Conservation (phyloP, 768 basidiomycete species). For the Candolleomyces eurysporus region DNA sequence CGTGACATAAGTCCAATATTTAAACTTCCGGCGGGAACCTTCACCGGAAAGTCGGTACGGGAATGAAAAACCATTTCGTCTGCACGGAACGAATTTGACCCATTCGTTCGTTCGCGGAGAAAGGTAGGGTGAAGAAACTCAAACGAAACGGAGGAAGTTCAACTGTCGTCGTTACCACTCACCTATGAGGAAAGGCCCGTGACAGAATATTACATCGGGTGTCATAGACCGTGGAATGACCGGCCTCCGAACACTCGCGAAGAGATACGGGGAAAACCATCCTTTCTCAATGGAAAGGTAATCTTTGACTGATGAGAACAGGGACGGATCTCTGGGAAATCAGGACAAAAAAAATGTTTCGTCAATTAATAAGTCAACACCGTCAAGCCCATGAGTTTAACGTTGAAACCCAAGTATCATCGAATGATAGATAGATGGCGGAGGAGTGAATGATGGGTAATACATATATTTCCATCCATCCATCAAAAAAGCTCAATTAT, state of each 20-base stretch:
- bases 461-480: not conserved
- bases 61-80: too few species aligned
- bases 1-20: too few species aligned
- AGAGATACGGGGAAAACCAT: conserved; percentile 68
- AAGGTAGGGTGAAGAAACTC: not conserved
- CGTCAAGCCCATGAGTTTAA: not conserved
- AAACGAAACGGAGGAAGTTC: not conserved
- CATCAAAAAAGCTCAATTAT: not conserved
- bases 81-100: too few species aligned
- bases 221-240: conserved; percentile 61
- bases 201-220: conserved; percentile 64
- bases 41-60: too few species aligned
- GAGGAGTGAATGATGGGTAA: too few species aligned
- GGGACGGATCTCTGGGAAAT: conserved; percentile 44
- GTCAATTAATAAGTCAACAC: conserved; percentile 4
- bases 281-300: conserved; percentile 64
- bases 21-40: too few species aligned
- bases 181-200: conserved; percentile 62
- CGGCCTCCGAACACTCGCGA: conserved; percentile 57
- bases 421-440: not conserved
- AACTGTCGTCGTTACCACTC: conserved; percentile 1
- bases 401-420: not conserved
- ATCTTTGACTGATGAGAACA: conserved; percentile 61
- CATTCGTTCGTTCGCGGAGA: too few species aligned
- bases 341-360: not conserved